Evolutionary conservation across 2,329 filamentous ascomycete genomes (phyloP), one percentile per base, ranked within the genome.

Genomic region (Pseudocercospora vitis): DNA sequence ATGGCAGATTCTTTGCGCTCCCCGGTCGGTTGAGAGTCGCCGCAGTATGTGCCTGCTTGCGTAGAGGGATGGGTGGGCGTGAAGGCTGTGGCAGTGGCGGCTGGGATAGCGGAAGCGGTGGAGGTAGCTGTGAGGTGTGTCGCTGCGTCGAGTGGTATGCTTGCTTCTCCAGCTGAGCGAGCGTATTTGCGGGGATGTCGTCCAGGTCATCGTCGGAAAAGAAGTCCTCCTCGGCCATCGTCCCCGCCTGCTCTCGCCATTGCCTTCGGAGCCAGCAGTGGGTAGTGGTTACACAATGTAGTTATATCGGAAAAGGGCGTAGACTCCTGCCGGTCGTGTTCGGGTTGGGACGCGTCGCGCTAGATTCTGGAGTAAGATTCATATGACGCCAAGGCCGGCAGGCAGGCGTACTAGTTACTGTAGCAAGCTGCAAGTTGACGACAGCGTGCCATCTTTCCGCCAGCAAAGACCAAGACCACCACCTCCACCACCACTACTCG

Each of bases 121-220:
- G 14, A n/a, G 39, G 19, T 18, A 23, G 21, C 23, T 44, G 39
- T n/a, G 18, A 32, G 18, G 49, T 47, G 18, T 57, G 50, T 37
- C 58, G 56, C 60, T 76, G 74, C 14, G 75, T 78, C 7, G 74
- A 74, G 16, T 74, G 56, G 21, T 74, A 59, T 49, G 76, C 77
- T 40, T 66, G 70, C 35, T 70, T 67, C 63, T 79, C 76, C 19
- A 79, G 70, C 52, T 75, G 68, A 31, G 71, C 67, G 29, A 79
- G 68, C 21, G 74, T 69, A 58, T 75, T 73, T 48, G 70, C 68
- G 28, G 76, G 74, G 40, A 79, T 68, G 56, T 69, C 68, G 60
- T 76, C 74, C 50, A 78, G 65, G 63, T 72, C 75, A 60, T 73
- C 68, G 67, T 76, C 75, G 58, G 65, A 73, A 64, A 72, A 74